These are phyloP conservation scores for Schizochytrium sp. DNA, from an alignment of 108 stramenopile genomes.

Conservation along the genomic window DNA sequence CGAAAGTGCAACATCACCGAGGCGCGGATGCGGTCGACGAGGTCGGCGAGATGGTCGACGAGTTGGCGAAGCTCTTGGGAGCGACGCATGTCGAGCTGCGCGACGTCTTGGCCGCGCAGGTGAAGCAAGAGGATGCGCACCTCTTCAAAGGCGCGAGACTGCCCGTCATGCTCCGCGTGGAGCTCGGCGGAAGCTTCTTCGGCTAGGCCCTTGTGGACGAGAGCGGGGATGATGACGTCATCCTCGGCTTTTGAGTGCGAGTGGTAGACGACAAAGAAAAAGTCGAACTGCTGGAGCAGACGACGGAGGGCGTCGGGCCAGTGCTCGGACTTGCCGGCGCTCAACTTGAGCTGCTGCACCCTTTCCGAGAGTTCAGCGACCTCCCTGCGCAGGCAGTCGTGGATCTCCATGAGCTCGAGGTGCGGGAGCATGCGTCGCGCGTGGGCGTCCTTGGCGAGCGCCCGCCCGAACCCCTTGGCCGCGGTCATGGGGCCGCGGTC, in stretches of 20 bases:
- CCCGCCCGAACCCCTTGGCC: too few relatives aligned
- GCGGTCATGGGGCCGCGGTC: too few relatives aligned
- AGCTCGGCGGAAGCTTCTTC: neutral
- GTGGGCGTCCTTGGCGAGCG: too few relatives aligned
- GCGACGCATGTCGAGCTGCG: neutral
- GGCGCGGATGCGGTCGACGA: neutral
- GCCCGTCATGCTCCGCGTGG: neutral
- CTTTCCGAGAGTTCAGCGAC: neutral
- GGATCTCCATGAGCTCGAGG: neutral
- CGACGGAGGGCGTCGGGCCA: neutral
- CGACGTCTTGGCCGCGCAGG: neutral
- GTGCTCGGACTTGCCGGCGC: neutral
- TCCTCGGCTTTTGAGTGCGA: constrained; percentile 48
- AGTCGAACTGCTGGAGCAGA: constrained; percentile 33
- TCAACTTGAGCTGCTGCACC: neutral
- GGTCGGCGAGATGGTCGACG: neutral
- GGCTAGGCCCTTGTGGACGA: constrained; percentile 31
- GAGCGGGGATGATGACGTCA: constrained; percentile 45
- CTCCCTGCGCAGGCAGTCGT: neutral
- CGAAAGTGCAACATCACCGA: neutral
- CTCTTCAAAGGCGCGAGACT: neutral
- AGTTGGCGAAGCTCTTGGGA: neutral
- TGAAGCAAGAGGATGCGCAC: neutral
- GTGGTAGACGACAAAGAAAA: constrained; percentile 39
- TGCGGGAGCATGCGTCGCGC: neutral